phyloP scores from a whole-genome alignment of 495 filamentous ascomycete genomes.

The Podospora didyma region DNA sequence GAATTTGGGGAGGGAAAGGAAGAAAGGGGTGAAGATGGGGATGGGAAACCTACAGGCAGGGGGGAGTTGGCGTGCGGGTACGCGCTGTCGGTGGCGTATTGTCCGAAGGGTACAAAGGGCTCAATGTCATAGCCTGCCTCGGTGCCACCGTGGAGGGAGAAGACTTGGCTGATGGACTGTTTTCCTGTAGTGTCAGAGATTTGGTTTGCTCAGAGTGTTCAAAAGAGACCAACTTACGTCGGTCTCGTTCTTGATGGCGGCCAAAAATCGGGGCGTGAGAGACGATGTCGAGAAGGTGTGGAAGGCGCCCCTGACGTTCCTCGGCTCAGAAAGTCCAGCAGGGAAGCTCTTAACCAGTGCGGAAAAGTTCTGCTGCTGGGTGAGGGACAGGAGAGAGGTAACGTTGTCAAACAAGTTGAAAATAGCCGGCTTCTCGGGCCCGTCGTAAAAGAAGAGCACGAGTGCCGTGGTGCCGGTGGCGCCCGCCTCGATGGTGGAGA shows the following conservation, averaged over 20 bases:
- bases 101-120: slow-evolving; percentile 21
- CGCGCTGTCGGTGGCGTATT: slow-evolving; percentile 19
- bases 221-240: too few species aligned
- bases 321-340: slow-evolving; percentile 1
- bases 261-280: slow-evolving; percentile 10
- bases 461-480: slow-evolving; percentile 49
- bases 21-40: neutral
- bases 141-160: slow-evolving; percentile 6
- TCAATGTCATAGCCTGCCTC: slow-evolving; percentile 22
- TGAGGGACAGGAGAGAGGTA: slow-evolving; percentile 38
- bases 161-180: slow-evolving; percentile 5
- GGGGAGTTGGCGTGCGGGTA: slow-evolving; percentile 22
- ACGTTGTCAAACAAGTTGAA: slow-evolving; percentile 56
- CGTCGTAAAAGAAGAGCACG: slow-evolving; percentile 58
- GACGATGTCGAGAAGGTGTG: slow-evolving; percentile 20
- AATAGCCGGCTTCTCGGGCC: slow-evolving; percentile 48
- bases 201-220: too few species aligned
- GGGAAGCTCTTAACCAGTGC: slow-evolving; percentile 33
- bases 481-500: slow-evolving; percentile 44
- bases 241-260: slow-evolving; percentile 15
- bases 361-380: slow-evolving; percentile 49
- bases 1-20: too few species aligned
- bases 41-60: slow-evolving; percentile 14
- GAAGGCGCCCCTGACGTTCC: slow-evolving; percentile 20
- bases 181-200: too few species aligned